A percentile compares a stretch with the other conserved stretches of the same genome.
Evolutionary conservation across 257 asterid species (phyloP).

Genomic region (Ocimum tenuiflorum): DNA sequence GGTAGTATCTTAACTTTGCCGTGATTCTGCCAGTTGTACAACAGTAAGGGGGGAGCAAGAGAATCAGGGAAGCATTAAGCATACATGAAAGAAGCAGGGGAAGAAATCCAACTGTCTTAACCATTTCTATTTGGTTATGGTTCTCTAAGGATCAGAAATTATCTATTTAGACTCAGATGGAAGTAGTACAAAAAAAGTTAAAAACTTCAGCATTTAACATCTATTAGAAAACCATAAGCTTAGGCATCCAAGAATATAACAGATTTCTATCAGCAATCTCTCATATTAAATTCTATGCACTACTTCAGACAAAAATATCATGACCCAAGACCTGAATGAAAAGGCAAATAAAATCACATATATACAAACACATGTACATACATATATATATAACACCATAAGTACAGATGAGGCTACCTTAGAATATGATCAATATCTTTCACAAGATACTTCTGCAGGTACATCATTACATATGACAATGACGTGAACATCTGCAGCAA

Average conservation of each 20-base stretch:
- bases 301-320: background rate
- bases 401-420: slow-evolving; percentile 41
- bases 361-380: background rate
- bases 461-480: slow-evolving; percentile 76
- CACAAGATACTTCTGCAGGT: slow-evolving; percentile 66
- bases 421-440: slow-evolving; percentile 48
- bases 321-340: background rate
- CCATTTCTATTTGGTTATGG: background rate
- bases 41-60: background rate
- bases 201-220: slow-evolving; percentile 8
- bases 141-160: background rate
- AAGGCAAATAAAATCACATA: background rate
- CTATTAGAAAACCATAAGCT: slow-evolving; percentile 2
- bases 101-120: background rate
- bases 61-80: background rate
- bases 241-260: background rate
- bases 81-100: background rate
- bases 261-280: background rate
- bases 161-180: background rate
- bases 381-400: background rate
- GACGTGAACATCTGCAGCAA: slow-evolving; percentile 71
- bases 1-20: slow-evolving; percentile 61
- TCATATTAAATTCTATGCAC: background rate
- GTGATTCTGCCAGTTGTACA: slow-evolving; percentile 46
- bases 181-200: background rate